Base-by-base conservation (phyloP, 108 stramenopile genomes). In the Fistulifera pelliculosa region DNA sequence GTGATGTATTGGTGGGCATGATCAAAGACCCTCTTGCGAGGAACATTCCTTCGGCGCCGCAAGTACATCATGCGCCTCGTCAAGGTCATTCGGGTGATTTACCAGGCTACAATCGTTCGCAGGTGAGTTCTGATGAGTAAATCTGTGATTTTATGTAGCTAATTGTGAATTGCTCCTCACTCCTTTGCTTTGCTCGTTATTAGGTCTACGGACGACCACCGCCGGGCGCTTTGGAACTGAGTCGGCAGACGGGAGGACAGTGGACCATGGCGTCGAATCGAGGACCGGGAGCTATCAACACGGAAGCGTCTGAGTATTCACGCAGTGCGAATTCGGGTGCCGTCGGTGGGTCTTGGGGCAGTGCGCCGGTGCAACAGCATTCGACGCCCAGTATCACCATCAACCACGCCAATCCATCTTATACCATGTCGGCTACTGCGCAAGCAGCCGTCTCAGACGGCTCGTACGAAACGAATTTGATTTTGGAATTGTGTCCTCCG, bases 261-360 rank as follows among this genome's bases (percentile, higher is more conserved):
- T 92, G 90, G 90, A 87, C 90, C 38, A 92, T 87, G 85, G 85
- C 87, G 1, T 81, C 79, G 51, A 93, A 93, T 63, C 79, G 87
- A 52, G 87, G 87, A 19, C 79, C 87, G 8, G 69, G 67, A 61
- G 87, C 85, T 15, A 56, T 85, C 45, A 43, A 38, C 50, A 35
- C 31, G 3, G 31, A 35, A 35, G 31, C 31, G 8, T 35, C 31
- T 35, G 31, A 3, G 8, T 35, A 35, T 35, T 35, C 31, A 35
- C 64, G 18, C 5, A 44, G 19, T 22, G 38, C 22, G 31, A 43
- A 56, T 17, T 23, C 62, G 14, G 56, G 71, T 15, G 81, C 76
- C 40, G 76, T 79, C 5, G 83, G 83, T 55, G 87, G 80, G 27
- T 67, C 70, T 8, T 80, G 81, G 75, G 81, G 63, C 5, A 53